Evolutionary conservation across 129 eudicot genomes (phyloP).

Genomic region (Saussurea involucrata): DNA sequence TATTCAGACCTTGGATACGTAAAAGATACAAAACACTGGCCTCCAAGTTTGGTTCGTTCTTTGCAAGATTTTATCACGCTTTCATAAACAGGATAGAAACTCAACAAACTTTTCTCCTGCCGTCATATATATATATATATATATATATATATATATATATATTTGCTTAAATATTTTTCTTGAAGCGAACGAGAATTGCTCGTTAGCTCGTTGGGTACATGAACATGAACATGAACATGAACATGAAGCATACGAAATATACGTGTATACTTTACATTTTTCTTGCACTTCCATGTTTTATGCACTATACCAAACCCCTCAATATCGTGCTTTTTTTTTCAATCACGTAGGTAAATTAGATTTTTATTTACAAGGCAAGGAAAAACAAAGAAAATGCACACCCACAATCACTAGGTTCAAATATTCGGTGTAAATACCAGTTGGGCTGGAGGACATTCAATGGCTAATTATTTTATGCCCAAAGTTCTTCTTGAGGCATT

Average conservation of each 20-base stretch:
- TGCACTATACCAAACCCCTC: background rate
- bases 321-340: background rate
- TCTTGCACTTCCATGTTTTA: background rate
- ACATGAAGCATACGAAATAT: constrained; percentile 12
- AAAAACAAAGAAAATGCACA: background rate
- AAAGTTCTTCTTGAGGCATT: background rate
- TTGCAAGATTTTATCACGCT: constrained; percentile 48
- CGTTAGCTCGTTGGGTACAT: background rate
- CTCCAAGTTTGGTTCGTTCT: constrained; percentile 54
- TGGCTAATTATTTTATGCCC: background rate
- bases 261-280: background rate
- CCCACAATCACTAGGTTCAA: background rate
- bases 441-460: background rate
- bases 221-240: constrained; percentile 16
- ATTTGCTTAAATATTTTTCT: background rate
- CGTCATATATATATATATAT: too few species aligned
- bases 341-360: background rate
- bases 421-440: background rate
- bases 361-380: background rate
- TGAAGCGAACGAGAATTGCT: background rate
- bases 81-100: constrained; percentile 18
- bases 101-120: background rate
- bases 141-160: too few species aligned
- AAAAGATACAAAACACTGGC: constrained; percentile 59
- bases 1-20: constrained; percentile 48